Evolutionary conservation across 2,329 filamentous ascomycete species (phyloP), one percentile per base, ranked within the genome.

Genomic region (Aureobasidium lini): DNA sequence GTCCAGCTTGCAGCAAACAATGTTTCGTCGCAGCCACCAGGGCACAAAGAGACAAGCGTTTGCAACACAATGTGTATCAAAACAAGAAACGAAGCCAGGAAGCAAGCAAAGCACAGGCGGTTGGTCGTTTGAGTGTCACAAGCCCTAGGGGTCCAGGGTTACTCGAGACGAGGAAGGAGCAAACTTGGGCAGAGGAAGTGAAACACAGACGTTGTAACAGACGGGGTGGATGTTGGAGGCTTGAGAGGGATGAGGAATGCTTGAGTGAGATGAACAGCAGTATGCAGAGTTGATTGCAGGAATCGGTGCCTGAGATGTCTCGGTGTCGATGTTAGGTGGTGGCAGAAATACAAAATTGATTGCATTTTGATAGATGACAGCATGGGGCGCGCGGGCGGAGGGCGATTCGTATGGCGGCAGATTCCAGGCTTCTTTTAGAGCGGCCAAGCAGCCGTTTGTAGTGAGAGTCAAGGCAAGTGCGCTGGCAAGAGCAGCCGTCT

Each of bases 391-490:
- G 29, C 44, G 44, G 44, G 32, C 23, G 47, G 47, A 28, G 6
- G 16, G 47, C 13, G 9, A 23, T 29, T 31, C 34, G 36, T 28
- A 40, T 39, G 34, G 34, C 48, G 48, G 48, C 36, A 52, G 48
- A 29, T 40, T 31, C 31, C 36, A 44, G 42, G 42, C 18, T 23
- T 44, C 15, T 16, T 42, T 34, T 8, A 15, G 50, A 28, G 49
- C 49, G n/a, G 49, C 49, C 49, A 53, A 53, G 49, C 49, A 53
- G 48, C 50, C 50, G 50, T 54, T 54, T 42, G 39, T 54, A n/a
- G 48, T 52, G 48, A 40, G 32, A 39, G 50, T 42, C 16, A 16
- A 43, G 50, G 52, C 40, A 44, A 44, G 50, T 54, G 50, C 50
- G 29, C 39, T 54, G 50, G 50, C 50, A 46, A 46, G 50, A 54